Percentiles rank a stretch among this genome's conserved stretches.
These are phyloP conservation scores for Cordyceps cateniannulata DNA, from an alignment of 2,329 filamentous ascomycete genomes.

Conservation along the genomic window DNA sequence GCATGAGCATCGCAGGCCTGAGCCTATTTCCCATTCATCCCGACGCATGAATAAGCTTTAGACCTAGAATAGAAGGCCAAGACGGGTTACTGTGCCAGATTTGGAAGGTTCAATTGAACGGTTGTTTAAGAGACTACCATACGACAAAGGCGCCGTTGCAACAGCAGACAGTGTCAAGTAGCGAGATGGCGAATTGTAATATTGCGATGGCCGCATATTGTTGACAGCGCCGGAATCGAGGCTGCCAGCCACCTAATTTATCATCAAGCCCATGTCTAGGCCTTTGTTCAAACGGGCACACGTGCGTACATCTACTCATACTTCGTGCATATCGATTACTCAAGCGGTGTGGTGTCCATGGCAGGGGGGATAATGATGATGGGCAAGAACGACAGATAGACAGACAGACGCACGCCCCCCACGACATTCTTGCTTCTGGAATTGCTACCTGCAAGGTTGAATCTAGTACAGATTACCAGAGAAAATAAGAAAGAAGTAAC, in stretches of 20 bases:
- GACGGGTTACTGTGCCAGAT: not conserved
- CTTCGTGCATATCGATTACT: conserved; percentile 6
- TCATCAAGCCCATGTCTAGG: not conserved
- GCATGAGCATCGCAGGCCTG: not conserved
- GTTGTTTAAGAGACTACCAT: not conserved
- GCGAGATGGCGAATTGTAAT: not conserved
- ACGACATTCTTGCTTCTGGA: conserved; percentile 5
- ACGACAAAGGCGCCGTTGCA: not conserved
- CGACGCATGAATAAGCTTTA: not conserved
- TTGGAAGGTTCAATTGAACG: not conserved
- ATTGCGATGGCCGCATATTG: conserved; percentile 1
- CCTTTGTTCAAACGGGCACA: not conserved
- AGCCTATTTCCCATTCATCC: not conserved
- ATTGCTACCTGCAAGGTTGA: conserved; percentile 4
- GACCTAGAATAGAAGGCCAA: conserved; percentile 1
- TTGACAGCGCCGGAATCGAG: conserved; percentile 5
- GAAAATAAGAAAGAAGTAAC: not conserved
- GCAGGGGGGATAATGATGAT: not conserved
- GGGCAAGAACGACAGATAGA: no score
- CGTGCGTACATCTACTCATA: not conserved
- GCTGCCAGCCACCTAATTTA: conserved; percentile 3
- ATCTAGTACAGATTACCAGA: no score
- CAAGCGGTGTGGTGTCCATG: conserved; percentile 9
- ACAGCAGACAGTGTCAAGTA: no score
- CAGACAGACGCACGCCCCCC: not conserved